Evolutionary conservation across 129 eudicot species (phyloP).

Genomic region (Rutidosis leptorrhynchoides): DNA sequence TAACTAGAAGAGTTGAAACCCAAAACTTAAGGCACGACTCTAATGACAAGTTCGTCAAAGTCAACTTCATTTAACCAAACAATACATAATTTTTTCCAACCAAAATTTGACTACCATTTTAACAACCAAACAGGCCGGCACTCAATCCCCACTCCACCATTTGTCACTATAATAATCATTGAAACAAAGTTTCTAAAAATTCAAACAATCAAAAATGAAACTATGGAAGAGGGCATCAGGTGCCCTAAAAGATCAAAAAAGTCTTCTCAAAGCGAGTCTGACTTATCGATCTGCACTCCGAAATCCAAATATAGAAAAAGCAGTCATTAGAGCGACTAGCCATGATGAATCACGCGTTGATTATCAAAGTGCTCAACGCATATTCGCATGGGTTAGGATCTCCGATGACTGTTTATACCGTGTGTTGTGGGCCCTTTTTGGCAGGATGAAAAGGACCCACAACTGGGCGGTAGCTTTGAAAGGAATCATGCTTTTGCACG

Average conservation of each 20-base stretch:
- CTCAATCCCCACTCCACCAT: conserved; percentile 22
- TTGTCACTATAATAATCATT: conserved; percentile 16
- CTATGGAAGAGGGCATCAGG: conserved; percentile 63
- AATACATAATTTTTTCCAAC: conserved; percentile 19
- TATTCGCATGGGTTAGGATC: conserved; percentile 48
- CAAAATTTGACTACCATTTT: conserved; percentile 21
- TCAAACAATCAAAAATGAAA: conserved; percentile 36
- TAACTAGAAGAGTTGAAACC: conserved; percentile 18
- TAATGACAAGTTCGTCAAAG: conserved; percentile 22
- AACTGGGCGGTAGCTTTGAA: conserved; percentile 64
- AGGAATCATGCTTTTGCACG: conserved; percentile 65
- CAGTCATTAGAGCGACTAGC: conserved; percentile 66
- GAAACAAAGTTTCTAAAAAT: conserved; percentile 1
- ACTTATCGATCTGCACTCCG: conserved; percentile 39
- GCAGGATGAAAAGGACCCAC: conserved; percentile 47
- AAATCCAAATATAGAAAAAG: conserved; percentile 45
- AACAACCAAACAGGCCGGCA: conserved; percentile 31
- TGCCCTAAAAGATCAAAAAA: conserved; percentile 53
- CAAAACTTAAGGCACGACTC: conserved; percentile 22
- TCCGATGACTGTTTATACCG: conserved; percentile 44
- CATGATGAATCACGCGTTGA: conserved; percentile 50
- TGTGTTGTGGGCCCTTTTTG: conserved; percentile 39
- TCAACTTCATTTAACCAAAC: conserved; percentile 24
- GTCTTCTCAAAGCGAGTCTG: conserved; percentile 48
- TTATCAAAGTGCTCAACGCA: conserved; percentile 39